Evolutionary conservation across 805 yeast genomes (phyloP).

Genomic region (Cyberlindnera meyerae): DNA sequence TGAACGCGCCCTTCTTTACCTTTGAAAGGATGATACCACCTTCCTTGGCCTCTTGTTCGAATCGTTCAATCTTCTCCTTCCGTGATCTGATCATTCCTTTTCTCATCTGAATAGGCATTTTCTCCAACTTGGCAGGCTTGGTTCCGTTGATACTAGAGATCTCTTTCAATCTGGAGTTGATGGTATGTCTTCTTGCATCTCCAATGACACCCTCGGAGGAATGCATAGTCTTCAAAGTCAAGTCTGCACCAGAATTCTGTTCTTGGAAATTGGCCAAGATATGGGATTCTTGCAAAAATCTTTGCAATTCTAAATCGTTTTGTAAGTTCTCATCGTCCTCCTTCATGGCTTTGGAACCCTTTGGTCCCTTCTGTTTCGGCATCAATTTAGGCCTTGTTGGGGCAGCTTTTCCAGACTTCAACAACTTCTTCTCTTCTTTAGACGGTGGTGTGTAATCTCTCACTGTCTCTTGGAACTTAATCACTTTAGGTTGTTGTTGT

Average conservation of each 20-base stretch:
- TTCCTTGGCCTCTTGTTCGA: conserved; percentile 75
- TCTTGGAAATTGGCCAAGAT: conserved; percentile 39
- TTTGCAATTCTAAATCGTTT: conserved; percentile 68
- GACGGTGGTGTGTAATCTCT: conserved; percentile 29
- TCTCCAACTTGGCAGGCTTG: conserved; percentile 45
- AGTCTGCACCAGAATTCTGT: conserved; percentile 49
- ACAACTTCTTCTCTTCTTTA: conserved; percentile 45
- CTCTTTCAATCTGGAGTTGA: conserved; percentile 51
- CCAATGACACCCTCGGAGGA: conserved; percentile 43
- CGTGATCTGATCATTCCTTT: conserved; percentile 73
- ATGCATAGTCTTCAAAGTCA: conserved; percentile 59
- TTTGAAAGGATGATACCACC: conserved; percentile 87
- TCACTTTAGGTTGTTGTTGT: conserved; percentile 18
- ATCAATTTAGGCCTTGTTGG: conserved; percentile 29
- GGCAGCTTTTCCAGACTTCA: conserved; percentile 54
- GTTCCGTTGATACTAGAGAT: conserved; percentile 40
- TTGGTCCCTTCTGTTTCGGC: conserved; percentile 2
- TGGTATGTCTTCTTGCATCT: conserved; percentile 59
- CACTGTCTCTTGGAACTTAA: conserved; percentile 39
- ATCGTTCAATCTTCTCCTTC: conserved; percentile 44
- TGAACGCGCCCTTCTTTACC: conserved; percentile 59
- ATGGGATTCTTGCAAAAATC: conserved; percentile 69
- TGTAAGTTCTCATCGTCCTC: conserved; percentile 51
- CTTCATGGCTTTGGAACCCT: too few species aligned
- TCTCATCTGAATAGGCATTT: conserved; percentile 85